Percentiles rank a stretch among this genome's conserved stretches.
Evolutionary conservation across 805 yeast genomes (phyloP).

Genomic region (Nakazawaea ishiwadae): DNA sequence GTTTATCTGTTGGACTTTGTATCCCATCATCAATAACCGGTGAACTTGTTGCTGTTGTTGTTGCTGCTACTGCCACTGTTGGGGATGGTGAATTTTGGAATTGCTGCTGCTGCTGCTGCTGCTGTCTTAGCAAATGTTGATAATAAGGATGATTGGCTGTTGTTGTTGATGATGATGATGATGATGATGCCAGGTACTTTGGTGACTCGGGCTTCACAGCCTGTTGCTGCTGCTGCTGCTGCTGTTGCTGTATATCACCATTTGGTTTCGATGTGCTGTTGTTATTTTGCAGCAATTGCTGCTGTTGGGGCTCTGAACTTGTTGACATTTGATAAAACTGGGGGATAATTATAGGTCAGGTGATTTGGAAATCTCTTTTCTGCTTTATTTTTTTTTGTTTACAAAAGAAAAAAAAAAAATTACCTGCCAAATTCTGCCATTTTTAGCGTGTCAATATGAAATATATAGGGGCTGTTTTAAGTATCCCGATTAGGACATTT

Average conservation of each 20-base stretch:
- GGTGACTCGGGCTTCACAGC: too few species aligned
- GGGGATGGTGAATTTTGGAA: not conserved
- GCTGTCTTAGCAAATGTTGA: slow-evolving; percentile 5
- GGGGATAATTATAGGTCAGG: not conserved
- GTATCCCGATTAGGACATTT: not conserved
- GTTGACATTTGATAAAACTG: not conserved
- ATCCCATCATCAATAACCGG: slow-evolving; percentile 7
- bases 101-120: slow-evolving; percentile 4
- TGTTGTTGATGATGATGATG: slow-evolving; percentile 1
- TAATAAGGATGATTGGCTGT: slow-evolving; percentile 4
- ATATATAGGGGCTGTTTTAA: not conserved
- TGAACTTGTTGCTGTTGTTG: slow-evolving; percentile 5
- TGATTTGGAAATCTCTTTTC: too few species aligned
- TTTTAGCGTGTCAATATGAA: not conserved
- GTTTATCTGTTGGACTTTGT: slow-evolving; percentile 30
- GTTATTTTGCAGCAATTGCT: too few species aligned
- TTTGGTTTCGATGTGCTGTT: too few species aligned
- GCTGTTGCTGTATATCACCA: too few species aligned
- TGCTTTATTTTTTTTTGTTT: not conserved
- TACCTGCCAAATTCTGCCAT: too few species aligned
- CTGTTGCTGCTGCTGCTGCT: too few species aligned
- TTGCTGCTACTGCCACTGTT: too few species aligned
- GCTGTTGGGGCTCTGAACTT: too few species aligned
- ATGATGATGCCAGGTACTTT: too few species aligned
- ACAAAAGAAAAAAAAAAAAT: too few species aligned